Conservation (phyloP, 805 yeast species). For the Ogataea ganodermae region DNA sequence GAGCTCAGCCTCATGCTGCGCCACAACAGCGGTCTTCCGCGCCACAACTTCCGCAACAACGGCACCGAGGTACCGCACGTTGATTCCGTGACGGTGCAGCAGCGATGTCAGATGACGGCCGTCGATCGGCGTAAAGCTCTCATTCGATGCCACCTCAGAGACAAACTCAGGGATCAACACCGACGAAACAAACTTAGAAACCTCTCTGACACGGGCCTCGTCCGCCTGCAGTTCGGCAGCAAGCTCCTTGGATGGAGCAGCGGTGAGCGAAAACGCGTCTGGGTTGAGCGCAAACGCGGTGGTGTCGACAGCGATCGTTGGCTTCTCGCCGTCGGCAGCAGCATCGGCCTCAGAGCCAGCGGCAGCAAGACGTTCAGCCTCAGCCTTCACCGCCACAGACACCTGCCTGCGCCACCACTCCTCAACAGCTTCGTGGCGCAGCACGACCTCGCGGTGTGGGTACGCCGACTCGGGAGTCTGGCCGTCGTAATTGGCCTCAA, state of each 20-base stretch:
- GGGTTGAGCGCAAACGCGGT: constrained; percentile 69
- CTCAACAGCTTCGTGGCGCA: constrained; percentile 87
- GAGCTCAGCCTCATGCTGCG: constrained; percentile 24
- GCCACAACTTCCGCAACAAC: constrained; percentile 41
- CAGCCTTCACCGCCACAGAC: constrained; percentile 50
- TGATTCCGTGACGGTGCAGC: constrained; percentile 83
- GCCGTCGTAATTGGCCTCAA: constrained; percentile 54
- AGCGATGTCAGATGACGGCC: constrained; percentile 70
- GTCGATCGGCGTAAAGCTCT: constrained; percentile 67
- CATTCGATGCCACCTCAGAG: constrained; percentile 51
- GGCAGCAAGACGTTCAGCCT: constrained; percentile 45
- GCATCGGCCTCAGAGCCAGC: constrained; percentile 18
- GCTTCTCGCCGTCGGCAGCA: constrained; percentile 39
- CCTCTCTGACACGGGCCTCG: constrained; percentile 63
- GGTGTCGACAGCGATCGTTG: constrained; percentile 54
- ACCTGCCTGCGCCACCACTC: constrained; percentile 83
- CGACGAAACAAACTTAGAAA: constrained; percentile 62
- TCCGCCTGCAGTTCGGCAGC: constrained; percentile 47
- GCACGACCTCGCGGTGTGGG: constrained; percentile 77
- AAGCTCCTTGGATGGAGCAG: constrained; percentile 40
- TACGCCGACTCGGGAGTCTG: constrained; percentile 51
- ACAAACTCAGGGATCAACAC: constrained; percentile 65
- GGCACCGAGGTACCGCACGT: constrained; percentile 81
- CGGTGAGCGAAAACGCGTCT: constrained; percentile 62
- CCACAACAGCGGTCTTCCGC: constrained; percentile 25